These are phyloP conservation scores for Kalmanozyma brasiliensis DNA, from an alignment of 1,284 basidiomycete genomes.

Conservation along the genomic window DNA sequence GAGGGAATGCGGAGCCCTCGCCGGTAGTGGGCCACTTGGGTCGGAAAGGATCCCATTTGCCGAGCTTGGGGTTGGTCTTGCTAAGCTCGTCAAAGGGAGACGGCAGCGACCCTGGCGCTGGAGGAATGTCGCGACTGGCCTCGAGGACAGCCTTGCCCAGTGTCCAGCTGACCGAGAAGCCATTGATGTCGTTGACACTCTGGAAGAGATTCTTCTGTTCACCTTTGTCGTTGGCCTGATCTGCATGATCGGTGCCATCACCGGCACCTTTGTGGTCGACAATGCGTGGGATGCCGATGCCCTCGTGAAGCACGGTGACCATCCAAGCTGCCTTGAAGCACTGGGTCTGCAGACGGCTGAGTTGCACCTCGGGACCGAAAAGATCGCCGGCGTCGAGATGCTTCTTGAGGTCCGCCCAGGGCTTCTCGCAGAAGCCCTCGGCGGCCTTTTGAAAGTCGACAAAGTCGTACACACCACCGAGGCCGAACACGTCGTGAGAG, in stretches of 20 bases:
- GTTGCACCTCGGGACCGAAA: constrained; percentile 75
- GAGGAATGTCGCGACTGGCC: constrained; percentile 75
- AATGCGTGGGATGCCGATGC: constrained; percentile 91
- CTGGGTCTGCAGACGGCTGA: constrained; percentile 90
- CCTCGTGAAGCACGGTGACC: constrained; percentile 93
- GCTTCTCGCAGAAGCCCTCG: constrained; percentile 81
- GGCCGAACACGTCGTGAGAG: constrained; percentile 91
- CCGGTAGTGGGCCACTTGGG: constrained; percentile 45
- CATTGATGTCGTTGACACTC: constrained; percentile 87
- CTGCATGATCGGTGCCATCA: constrained; percentile 57
- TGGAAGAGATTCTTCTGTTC: constrained; percentile 76
- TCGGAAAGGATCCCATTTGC: constrained; percentile 44
- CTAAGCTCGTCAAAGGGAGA: constrained; percentile 42
- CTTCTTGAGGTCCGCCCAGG: constrained; percentile 78
- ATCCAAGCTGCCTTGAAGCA: constrained; percentile 99
- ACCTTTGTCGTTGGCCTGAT: constrained; percentile 59
- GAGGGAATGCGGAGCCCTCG: constrained; percentile 45
- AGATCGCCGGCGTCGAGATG: constrained; percentile 74
- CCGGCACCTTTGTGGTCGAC: constrained; percentile 73
- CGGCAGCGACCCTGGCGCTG: constrained; percentile 44
- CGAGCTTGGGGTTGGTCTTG: constrained; percentile 41
- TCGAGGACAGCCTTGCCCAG: constrained; percentile 98
- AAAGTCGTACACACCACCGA: constrained; percentile 94
- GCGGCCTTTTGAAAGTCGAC: constrained; percentile 95
- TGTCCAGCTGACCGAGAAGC: constrained; percentile 96